Base-by-base conservation (phyloP, 805 yeast genomes). In the Candida michaelii region DNA sequence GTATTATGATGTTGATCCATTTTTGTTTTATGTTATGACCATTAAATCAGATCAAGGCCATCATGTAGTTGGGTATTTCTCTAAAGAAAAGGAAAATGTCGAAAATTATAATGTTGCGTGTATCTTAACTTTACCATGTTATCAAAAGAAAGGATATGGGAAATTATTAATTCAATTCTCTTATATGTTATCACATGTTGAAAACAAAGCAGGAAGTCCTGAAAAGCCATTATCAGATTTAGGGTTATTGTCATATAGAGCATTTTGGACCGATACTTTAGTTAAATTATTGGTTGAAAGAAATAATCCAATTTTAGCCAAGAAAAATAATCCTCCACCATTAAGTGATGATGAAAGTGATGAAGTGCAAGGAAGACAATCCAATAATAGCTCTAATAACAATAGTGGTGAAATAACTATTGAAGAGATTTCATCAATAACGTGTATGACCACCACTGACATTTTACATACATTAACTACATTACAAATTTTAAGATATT, bases 1-100 rank as follows among this genome's bases (percentile, higher is more conserved):
- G 27, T 93, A 93, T 65, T 93, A 93, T 61, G 99, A 93, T 61
- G 99, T 93, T 36, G 99, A 93, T 62, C 99, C 99, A 3, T 93
- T 93, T 53, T 67, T 93, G 54, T 93, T 93, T 59, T 93, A 93
- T 61, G 86, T 96, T 56, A 93, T 93, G 99, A 89, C 97, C 1
- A 76, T 80, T 45, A 75, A 88, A 46, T 96, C 91, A 54, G 89
- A 85, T 46, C 76, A 79, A 47, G 99, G 99, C 2, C 98, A 91
- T 62, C 98, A 93, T 65, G 70, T 93, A 36, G 97, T 93, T 5
- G 99, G 99, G 0, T 93, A 86, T 60, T 93, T 93, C 57, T 90
- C 98, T 6, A 93, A 93, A 54, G 99, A 93, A 60, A 93, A 93
- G 62, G 99, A 93, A 65, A 81, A 90, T 52, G 95, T 96, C 0